phyloP scores from a whole-genome alignment of 1,284 basidiomycete genomes.

The Kwoniella shivajii region DNA sequence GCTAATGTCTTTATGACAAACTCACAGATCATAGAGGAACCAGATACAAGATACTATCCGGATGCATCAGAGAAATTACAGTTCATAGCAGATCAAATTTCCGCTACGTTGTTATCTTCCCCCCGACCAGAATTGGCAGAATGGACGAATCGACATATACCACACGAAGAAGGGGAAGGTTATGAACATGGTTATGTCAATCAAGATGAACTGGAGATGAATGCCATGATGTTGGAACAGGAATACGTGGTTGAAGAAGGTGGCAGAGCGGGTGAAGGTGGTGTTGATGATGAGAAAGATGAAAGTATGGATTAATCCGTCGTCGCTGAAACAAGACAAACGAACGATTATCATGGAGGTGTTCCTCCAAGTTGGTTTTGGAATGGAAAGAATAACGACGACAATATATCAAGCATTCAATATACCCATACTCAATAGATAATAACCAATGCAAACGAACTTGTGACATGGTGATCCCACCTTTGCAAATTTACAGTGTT shows the following conservation, averaged over 20 bases:
- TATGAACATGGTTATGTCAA: slow-evolving; percentile 34
- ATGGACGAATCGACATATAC: slow-evolving; percentile 7
- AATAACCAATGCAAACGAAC: no score
- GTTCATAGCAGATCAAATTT: slow-evolving; percentile 65
- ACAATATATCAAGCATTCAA: neutral
- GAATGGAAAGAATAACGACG: no score
- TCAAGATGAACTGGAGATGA: slow-evolving; percentile 34
- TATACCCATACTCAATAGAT: no score
- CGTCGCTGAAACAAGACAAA: neutral
- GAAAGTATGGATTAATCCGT: slow-evolving; percentile 15
- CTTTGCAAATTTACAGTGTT: no score
- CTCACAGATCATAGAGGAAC: slow-evolving; percentile 80
- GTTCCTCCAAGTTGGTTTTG: no score
- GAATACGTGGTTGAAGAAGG: slow-evolving; percentile 50
- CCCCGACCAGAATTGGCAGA: slow-evolving; percentile 31
- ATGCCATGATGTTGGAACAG: slow-evolving; percentile 34
- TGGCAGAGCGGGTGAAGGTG: slow-evolving; percentile 16
- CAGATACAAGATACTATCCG: slow-evolving; percentile 70
- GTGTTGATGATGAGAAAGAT: slow-evolving; percentile 23
- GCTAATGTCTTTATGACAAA: neutral
- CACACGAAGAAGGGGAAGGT: neutral
- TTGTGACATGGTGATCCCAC: no score
- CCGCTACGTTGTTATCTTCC: slow-evolving; percentile 32
- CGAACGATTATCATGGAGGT: no score
- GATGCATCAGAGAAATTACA: slow-evolving; percentile 65